Evolutionary conservation across 108 stramenopile genomes (phyloP).

Genomic region (Skeletonema marinoi): DNA sequence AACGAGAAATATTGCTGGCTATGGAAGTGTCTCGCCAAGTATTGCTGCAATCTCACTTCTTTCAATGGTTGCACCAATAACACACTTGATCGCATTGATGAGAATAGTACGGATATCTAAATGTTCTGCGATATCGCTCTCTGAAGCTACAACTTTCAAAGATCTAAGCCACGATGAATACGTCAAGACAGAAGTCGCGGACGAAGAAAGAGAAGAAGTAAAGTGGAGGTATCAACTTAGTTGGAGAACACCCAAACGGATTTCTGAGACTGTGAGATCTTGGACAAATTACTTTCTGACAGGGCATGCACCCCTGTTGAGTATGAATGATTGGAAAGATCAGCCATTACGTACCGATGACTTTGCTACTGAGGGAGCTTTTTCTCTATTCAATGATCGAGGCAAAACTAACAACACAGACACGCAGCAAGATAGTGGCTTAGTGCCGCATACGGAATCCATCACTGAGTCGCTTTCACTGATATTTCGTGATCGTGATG

Average conservation of each 20-base stretch:
- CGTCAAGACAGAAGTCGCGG: not conserved
- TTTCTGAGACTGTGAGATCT: constrained; percentile 26
- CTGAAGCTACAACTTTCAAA: constrained; percentile 34
- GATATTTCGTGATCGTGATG: constrained; percentile 49
- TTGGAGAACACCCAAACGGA: constrained; percentile 66
- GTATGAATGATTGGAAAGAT: constrained; percentile 43
- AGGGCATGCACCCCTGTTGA: constrained; percentile 40
- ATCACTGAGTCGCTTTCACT: constrained; percentile 48
- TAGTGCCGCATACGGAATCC: constrained; percentile 19
- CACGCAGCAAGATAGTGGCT: constrained; percentile 8
- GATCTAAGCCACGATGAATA: not conserved
- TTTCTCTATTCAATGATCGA: constrained; percentile 1
- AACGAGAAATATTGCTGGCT: not conserved
- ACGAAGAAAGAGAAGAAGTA: constrained; percentile 15
- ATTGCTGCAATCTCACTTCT: constrained; percentile 1
- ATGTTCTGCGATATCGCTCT: constrained; percentile 38
- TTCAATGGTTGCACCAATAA: constrained; percentile 26
- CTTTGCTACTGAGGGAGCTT: constrained; percentile 44
- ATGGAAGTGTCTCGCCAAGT: not conserved
- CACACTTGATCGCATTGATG: constrained; percentile 39
- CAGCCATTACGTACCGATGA: constrained; percentile 25
- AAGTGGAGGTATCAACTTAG: constrained; percentile 63
- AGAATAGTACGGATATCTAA: constrained; percentile 32
- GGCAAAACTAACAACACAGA: not conserved
- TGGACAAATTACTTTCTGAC: constrained; percentile 38